Percentiles rank a stretch among this genome's conserved stretches.
These are phyloP conservation scores for Sungouiozyma intestinalis DNA, from an alignment of 805 yeast species.

Conservation along the genomic window DNA sequence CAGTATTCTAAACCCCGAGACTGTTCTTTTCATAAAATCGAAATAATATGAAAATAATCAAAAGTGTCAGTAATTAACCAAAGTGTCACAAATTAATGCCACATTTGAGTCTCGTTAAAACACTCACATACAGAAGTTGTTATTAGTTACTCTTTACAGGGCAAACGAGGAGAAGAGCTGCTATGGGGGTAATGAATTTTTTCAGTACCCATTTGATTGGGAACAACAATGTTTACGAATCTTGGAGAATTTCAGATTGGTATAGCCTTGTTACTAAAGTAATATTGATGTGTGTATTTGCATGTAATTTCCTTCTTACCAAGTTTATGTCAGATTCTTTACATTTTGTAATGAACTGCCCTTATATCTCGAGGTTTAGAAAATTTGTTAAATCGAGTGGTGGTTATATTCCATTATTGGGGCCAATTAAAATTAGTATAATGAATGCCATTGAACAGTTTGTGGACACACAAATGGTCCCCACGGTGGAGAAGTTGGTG, in stretches of 20 bases:
- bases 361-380: neutral
- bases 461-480: slow-evolving; percentile 3
- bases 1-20: no score
- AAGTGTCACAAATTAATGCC: neutral
- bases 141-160: no score
- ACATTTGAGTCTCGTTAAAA: neutral
- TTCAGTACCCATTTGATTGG: slow-evolving; percentile 21
- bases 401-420: slow-evolving; percentile 1
- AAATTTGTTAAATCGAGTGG: neutral
- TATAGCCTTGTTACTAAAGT: neutral
- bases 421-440: neutral
- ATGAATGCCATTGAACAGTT: neutral
- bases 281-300: neutral
- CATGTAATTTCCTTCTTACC: neutral
- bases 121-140: no score
- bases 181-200: slow-evolving; percentile 7
- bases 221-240: slow-evolving; percentile 6
- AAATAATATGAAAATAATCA: neutral
- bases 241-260: slow-evolving; percentile 10
- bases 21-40: no score
- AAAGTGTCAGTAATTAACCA: neutral
- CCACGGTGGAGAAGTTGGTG: slow-evolving; percentile 7
- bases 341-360: neutral
- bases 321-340: neutral
- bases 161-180: no score